Evolutionary conservation across 805 yeast genomes (phyloP).

Genomic region (Tetrapisispora nanseiensis): DNA sequence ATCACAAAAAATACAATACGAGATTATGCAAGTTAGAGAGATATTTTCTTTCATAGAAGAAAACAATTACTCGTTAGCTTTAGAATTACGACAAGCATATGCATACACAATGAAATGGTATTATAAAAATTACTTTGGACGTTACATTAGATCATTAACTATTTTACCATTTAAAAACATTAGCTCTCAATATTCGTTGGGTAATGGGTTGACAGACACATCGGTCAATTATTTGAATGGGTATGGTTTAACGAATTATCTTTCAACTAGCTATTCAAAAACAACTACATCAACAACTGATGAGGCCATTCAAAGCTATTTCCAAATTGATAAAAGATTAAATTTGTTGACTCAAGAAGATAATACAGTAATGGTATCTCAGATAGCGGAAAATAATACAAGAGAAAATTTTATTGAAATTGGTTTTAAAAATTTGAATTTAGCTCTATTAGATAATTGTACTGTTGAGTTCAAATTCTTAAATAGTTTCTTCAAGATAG

Average conservation of each 20-base stretch:
- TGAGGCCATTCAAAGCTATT: slow-evolving; percentile 41
- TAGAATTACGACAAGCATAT: slow-evolving; percentile 71
- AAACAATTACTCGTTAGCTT: slow-evolving; percentile 53
- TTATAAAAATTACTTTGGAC: slow-evolving; percentile 65
- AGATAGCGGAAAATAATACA: slow-evolving; percentile 72
- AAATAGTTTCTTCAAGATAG: slow-evolving; percentile 55
- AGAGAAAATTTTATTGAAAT: slow-evolving; percentile 60
- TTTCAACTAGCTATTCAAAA: slow-evolving; percentile 15
- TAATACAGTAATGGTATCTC: slow-evolving; percentile 64
- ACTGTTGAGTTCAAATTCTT: slow-evolving; percentile 68
- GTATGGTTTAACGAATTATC: slow-evolving; percentile 21
- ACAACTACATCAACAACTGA: slow-evolving; percentile 10
- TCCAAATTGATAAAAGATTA: slow-evolving; percentile 48
- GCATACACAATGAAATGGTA: slow-evolving; percentile 90
- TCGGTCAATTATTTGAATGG: slow-evolving; percentile 16
- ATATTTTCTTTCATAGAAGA: slow-evolving; percentile 46
- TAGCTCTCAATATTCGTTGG: slow-evolving; percentile 49
- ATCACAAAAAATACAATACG: slow-evolving; percentile 65
- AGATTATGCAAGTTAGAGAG: slow-evolving; percentile 53
- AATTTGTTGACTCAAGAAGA: slow-evolving; percentile 47
- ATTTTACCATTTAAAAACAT: slow-evolving; percentile 46
- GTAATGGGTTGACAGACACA: slow-evolving; percentile 31
- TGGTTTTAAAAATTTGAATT: slow-evolving; percentile 60
- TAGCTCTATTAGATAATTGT: slow-evolving; percentile 67
- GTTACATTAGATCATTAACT: slow-evolving; percentile 65